Percentiles rank a stretch among this genome's conserved stretches.
Conservation (phyloP, 306 rosid genomes). For the Mucuna pruriens region DNA sequence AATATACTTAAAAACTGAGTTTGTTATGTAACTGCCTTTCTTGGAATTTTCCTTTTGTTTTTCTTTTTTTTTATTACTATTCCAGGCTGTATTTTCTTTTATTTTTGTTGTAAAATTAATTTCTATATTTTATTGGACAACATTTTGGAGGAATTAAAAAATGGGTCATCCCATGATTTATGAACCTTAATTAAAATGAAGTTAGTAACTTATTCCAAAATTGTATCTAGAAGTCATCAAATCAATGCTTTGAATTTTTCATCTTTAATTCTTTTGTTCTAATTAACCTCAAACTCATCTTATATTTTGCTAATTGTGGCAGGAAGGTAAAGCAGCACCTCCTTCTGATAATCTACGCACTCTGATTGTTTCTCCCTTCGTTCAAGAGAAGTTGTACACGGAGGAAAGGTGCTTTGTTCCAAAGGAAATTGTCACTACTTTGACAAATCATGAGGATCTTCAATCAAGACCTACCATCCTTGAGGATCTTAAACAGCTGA, state of each 20-base stretch:
- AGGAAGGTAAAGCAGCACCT: constrained; percentile 39
- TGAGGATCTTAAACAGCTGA: constrained; percentile 43
- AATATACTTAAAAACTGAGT: background rate
- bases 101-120: background rate
- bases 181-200: background rate
- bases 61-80: background rate
- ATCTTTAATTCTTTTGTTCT: background rate
- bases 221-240: background rate
- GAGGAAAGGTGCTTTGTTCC: constrained; percentile 75
- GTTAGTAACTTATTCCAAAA: background rate
- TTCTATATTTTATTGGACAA: background rate
- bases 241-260: background rate
- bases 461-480: constrained; percentile 49
- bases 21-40: background rate
- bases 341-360: constrained; percentile 42
- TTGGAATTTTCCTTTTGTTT: background rate
- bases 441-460: constrained; percentile 42
- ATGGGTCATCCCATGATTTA: background rate
- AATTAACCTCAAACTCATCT: background rate
- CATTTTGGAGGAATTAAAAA: too few species aligned
- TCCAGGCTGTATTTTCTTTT: background rate
- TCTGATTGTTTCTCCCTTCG: constrained; percentile 49
- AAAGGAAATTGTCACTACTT: constrained; percentile 47
- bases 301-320: constrained; percentile 11
- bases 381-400: constrained; percentile 73